A percentile compares a stretch with the other conserved stretches of the same genome.
Evolutionary conservation across 768 basidiomycete species (phyloP).

Genomic region (Candolleomyces eurysporus): DNA sequence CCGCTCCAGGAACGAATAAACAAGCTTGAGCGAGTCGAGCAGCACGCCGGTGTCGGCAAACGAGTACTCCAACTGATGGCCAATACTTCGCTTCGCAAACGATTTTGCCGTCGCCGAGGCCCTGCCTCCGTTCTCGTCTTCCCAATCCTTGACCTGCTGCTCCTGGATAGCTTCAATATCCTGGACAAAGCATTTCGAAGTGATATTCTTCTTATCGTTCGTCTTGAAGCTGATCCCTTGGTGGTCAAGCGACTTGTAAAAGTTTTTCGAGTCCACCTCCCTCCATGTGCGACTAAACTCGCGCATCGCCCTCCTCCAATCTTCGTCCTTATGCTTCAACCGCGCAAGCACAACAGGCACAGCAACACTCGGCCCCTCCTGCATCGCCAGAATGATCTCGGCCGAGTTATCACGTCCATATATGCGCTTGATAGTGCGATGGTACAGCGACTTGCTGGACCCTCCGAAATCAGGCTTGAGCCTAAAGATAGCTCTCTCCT

Average conservation of each 20-base stretch:
- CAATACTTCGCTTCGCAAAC: slow-evolving; percentile 47
- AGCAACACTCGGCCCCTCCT: slow-evolving; percentile 87
- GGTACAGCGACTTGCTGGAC: slow-evolving; percentile 80
- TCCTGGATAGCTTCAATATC: slow-evolving; percentile 74
- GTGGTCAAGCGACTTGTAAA: slow-evolving; percentile 96
- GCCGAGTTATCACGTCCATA: slow-evolving; percentile 78
- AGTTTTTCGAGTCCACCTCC: slow-evolving; percentile 95
- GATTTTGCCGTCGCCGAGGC: slow-evolving; percentile 19
- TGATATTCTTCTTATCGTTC: slow-evolving; percentile 93
- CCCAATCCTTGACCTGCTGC: slow-evolving; percentile 47
- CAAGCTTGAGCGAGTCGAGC: slow-evolving; percentile 86
- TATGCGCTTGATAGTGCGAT: slow-evolving; percentile 90
- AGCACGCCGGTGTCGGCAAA: slow-evolving; percentile 79
- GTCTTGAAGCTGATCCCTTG: slow-evolving; percentile 93
- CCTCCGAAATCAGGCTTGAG: slow-evolving; percentile 90
- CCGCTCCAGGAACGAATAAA: slow-evolving; percentile 89
- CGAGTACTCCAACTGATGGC: slow-evolving; percentile 75
- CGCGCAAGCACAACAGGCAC: slow-evolving; percentile 89
- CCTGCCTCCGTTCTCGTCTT: slow-evolving; percentile 21
- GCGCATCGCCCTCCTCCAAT: slow-evolving; percentile 91
- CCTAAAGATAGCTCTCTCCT: slow-evolving; percentile 80
- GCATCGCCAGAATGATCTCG: slow-evolving; percentile 82
- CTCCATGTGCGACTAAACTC: slow-evolving; percentile 98
- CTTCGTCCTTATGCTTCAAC: slow-evolving; percentile 92
- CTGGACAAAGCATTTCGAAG: slow-evolving; percentile 75